Base-by-base conservation (phyloP, 1,139 yeast species). In the Yamadazyma sp. region DNA sequence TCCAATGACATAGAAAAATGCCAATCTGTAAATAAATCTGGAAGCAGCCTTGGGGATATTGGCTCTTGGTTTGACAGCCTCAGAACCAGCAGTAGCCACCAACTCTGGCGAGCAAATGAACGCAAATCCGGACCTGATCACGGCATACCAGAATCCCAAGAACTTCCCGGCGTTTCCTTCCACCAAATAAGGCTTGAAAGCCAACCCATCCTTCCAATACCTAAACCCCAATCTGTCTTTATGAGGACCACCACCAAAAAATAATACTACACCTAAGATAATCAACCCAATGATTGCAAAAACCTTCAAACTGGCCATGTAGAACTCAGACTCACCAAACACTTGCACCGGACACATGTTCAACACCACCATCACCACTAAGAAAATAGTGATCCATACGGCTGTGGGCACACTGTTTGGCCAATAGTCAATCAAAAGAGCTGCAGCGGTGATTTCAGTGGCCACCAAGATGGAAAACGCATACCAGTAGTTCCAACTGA, bases 281-380 rank as follows among this genome's bases (percentile, higher is more conserved):
- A 69, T 64, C 43, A 69, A 60, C 2, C 72, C 72, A 3, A 60
- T 48, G 34, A 67, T 59, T 4, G 69, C 59, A 36, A 67, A 52
- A 44, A 70, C 56, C 42, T 69, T 83, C 41, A 82, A 62, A 23
- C 80, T 61, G 0, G 89, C 86, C 45, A 82, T 67, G 76, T 80
- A 78, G 53, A 78, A 82, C 54, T 82, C 87, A 7, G 81, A 64
- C 51, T 82, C 87, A 26, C 87, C 87, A 50, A 77, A 81, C 33
- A 67, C 70, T 42, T 61, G 64, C 20, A 81, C 80, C 6, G 76
- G 65, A 34, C 61, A 53, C 53, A 71, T 54, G 46, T 76, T 75
- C 17, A 74, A 52, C 3, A 48, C 45, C n/a, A 72, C 60, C 37
- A 66, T 56, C 3, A 65, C 33, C 12, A 53, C 70, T 41, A 73